These are phyloP conservation scores for Globisporangium uncinulatum DNA, from an alignment of 352 stramenopile species.

Conservation along the genomic window DNA sequence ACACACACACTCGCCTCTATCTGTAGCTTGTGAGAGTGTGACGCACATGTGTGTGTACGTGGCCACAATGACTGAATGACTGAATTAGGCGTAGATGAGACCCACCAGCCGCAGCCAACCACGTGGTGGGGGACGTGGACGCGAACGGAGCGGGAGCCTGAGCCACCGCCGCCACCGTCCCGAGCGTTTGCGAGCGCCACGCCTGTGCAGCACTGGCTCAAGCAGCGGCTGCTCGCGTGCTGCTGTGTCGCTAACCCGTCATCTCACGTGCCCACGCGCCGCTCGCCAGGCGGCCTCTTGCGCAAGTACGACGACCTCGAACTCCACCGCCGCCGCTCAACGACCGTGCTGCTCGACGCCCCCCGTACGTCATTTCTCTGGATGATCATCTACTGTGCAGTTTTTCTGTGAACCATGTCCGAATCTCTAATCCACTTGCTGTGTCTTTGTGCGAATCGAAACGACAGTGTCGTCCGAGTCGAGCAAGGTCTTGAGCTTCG, in stretches of 20 bases:
- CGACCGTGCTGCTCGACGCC: slow-evolving; percentile 49
- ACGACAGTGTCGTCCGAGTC: slow-evolving; percentile 35
- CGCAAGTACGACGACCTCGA: slow-evolving; percentile 72
- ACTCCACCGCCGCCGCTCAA: slow-evolving; percentile 35
- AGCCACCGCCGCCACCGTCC: not conserved
- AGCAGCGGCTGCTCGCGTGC: slow-evolving; percentile 12
- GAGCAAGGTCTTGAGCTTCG: slow-evolving; percentile 43
- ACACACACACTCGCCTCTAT: too few relatives aligned
- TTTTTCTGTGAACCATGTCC: not conserved
- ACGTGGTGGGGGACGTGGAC: not conserved
- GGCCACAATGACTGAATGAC: too few relatives aligned
- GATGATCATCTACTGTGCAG: not conserved
- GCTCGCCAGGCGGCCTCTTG: slow-evolving; percentile 25
- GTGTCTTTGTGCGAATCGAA: not conserved
- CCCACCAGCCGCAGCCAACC: too few relatives aligned
- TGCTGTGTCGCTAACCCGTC: slow-evolving; percentile 13
- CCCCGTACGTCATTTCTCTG: slow-evolving; percentile 30
- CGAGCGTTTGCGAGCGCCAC: slow-evolving; percentile 1
- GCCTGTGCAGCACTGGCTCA: slow-evolving; percentile 13
- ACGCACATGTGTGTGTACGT: not conserved
- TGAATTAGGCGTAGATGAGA: not conserved
- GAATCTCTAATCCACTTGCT: too few relatives aligned
- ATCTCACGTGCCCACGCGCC: slow-evolving; percentile 9
- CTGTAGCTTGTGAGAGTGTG: too few relatives aligned
- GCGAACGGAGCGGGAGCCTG: not conserved